Evolutionary conservation across 345 rosid species (phyloP).

Genomic region (Eucalyptus camaldulensis): DNA sequence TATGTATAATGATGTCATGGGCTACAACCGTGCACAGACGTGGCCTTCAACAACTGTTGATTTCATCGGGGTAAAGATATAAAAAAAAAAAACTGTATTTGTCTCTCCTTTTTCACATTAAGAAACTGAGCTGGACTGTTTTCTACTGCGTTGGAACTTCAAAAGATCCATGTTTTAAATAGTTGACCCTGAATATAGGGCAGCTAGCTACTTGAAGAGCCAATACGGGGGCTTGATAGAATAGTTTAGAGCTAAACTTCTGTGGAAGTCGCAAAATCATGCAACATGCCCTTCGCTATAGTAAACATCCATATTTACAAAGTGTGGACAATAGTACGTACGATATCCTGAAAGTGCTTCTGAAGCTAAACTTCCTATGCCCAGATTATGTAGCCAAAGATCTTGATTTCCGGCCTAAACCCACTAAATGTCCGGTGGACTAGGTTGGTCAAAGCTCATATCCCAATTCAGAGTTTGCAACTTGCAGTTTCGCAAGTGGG

Average conservation of each 20-base stretch:
- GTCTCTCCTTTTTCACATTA: neutral
- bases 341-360: neutral
- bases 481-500: neutral
- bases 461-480: neutral
- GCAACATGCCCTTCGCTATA: neutral
- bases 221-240: neutral
- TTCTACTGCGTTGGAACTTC: neutral
- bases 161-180: neutral
- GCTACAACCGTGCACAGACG: neutral
- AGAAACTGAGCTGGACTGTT: neutral
- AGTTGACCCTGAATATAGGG: neutral
- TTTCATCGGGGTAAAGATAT: neutral
- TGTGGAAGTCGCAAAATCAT: neutral
- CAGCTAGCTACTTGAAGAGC: neutral
- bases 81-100: neutral
- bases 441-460: neutral
- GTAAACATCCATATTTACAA: neutral
- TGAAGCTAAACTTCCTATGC: neutral
- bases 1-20: neutral
- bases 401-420: neutral
- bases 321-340: neutral
- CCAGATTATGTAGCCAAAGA: neutral
- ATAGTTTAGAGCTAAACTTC: neutral
- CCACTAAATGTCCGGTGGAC: neutral
- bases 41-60: neutral